A percentile compares a stretch with the other conserved stretches of the same genome.
phyloP scores from a whole-genome alignment of 192 early-diverging fungal species.

The Mortierella antarctica region DNA sequence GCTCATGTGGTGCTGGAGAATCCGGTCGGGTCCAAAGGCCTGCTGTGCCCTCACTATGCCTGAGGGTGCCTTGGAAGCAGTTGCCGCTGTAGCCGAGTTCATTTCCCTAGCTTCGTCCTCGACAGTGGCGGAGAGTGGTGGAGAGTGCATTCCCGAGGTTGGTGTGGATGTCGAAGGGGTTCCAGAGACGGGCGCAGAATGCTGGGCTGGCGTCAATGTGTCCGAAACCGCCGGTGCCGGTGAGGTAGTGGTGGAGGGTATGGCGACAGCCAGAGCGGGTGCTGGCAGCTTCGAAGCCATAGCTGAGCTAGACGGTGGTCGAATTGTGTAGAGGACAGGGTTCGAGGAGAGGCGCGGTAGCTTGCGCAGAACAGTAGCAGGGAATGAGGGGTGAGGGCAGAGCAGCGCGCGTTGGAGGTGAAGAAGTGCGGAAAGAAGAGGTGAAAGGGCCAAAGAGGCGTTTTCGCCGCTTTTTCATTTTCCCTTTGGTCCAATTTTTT shows the following conservation, averaged over 20 bases:
- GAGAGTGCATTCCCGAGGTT: conserved; percentile 43
- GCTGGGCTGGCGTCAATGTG: background rate
- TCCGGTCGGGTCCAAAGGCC: too few species aligned
- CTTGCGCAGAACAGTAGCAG: too few species aligned
- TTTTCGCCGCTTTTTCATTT: background rate
- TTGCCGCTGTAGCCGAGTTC: conserved; percentile 4
- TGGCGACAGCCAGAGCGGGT: conserved; percentile 12
- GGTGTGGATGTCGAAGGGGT: conserved; percentile 18
- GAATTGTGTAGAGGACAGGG: background rate
- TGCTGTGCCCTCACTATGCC: too few species aligned
- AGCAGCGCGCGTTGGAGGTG: too few species aligned
- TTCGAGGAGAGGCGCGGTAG: background rate
- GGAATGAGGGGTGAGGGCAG: too few species aligned
- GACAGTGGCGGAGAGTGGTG: conserved; percentile 26
- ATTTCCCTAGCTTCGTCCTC: conserved; percentile 20
- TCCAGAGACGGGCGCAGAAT: background rate
- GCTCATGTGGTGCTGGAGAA: too few species aligned
- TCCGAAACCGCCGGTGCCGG: background rate
- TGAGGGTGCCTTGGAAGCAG: background rate
- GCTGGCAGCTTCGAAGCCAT: conserved; percentile 21
- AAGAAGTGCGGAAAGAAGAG: too few species aligned
- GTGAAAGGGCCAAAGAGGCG: background rate
- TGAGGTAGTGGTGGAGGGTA: conserved; percentile 5
- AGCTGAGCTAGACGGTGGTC: background rate
- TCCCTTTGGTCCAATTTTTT: background rate